These are phyloP conservation scores for Stagonosporopsis tanaceti DNA, from an alignment of 2,329 filamentous ascomycete genomes.

Conservation along the genomic window DNA sequence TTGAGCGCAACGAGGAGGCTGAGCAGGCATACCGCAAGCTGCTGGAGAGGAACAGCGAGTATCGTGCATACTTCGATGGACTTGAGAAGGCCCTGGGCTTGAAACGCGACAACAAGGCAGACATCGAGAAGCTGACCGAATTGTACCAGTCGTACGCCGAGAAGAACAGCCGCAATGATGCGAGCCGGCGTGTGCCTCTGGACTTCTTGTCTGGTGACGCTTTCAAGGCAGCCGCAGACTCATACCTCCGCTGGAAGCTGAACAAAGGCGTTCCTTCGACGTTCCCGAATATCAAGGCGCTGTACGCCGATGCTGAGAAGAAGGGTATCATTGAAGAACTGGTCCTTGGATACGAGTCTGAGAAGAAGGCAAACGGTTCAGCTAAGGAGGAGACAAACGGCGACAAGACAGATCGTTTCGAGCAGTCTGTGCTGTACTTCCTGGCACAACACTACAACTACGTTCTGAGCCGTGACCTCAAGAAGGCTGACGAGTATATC, in stretches of 20 bases:
- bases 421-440: conserved; percentile 86
- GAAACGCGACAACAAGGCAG: conserved; percentile 65
- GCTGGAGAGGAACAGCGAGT: conserved; percentile 87
- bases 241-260: conserved; percentile 84
- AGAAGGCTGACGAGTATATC: conserved; percentile 81
- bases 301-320: conserved; percentile 83
- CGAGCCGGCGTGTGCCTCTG: conserved; percentile 83
- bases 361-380: conserved; percentile 61
- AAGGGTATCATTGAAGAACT: conserved; percentile 77
- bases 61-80: conserved; percentile 83
- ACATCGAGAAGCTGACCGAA: conserved; percentile 74
- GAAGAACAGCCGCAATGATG: conserved; percentile 84
- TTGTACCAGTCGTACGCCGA: conserved; percentile 84
- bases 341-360: conserved; percentile 78
- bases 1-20: conserved; percentile 81
- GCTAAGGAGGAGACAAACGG: conserved; percentile 59
- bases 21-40: conserved; percentile 81
- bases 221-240: conserved; percentile 79
- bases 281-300: conserved; percentile 94
- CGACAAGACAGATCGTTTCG: conserved; percentile 66
- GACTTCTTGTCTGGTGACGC: conserved; percentile 84
- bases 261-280: conserved; percentile 93
- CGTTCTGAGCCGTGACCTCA: conserved; percentile 80
- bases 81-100: conserved; percentile 75
- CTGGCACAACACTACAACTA: conserved; percentile 98